Conservation (phyloP, 2,329 filamentous ascomycete genomes). For the Hyphodiscus sp. region DNA sequence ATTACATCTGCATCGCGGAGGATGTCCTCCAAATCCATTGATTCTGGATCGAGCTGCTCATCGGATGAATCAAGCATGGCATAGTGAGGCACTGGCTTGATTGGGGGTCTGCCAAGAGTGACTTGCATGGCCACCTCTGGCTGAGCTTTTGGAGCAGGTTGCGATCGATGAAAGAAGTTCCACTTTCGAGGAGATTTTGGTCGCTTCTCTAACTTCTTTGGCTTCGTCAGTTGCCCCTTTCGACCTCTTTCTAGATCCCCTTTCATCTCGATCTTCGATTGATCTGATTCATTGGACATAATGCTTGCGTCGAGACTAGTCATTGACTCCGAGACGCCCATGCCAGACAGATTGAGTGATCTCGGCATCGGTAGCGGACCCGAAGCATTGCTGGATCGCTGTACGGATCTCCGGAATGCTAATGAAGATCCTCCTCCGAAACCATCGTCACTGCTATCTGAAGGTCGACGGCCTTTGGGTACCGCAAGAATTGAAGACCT, state of each 20-base stretch:
- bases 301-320: constrained; percentile 52
- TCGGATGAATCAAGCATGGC: constrained; percentile 56
- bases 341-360: constrained; percentile 41
- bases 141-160: constrained; percentile 32
- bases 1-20: constrained; percentile 40
- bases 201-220: constrained; percentile 52
- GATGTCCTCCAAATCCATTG: constrained; percentile 39
- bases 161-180: constrained; percentile 56
- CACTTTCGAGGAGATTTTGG: constrained; percentile 50
- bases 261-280: constrained; percentile 36
- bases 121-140: constrained; percentile 42
- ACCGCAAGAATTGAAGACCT: constrained; percentile 10
- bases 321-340: constrained; percentile 41
- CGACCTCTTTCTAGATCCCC: constrained; percentile 32
- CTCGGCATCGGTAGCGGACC: constrained; percentile 43
- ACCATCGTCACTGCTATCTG: constrained; percentile 52
- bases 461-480: constrained; percentile 31
- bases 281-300: constrained; percentile 43
- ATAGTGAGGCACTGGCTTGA: constrained; percentile 51
- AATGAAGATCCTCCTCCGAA: constrained; percentile 46
- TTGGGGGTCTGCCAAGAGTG: constrained; percentile 34
- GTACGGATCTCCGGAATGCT: constrained; percentile 49
- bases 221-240: constrained; percentile 18
- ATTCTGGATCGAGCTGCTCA: constrained; percentile 25
- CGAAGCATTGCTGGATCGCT: constrained; percentile 43